Conservation (phyloP, 345 rosid genomes). For the Eutrema yunnanense region DNA sequence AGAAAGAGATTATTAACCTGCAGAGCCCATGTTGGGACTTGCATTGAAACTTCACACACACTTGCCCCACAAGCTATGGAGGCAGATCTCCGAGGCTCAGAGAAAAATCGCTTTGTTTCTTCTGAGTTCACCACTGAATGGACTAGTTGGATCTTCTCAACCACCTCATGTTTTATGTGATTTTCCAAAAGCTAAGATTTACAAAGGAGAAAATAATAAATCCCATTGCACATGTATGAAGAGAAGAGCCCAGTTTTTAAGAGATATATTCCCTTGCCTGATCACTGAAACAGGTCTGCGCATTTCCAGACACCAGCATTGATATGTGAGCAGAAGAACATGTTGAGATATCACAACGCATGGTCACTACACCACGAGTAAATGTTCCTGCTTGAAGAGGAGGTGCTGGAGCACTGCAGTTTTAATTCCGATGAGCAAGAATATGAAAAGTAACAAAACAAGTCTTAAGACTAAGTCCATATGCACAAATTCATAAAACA, state of each 20-base stretch:
- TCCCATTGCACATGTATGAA: constrained; percentile 1
- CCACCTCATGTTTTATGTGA: constrained; percentile 87
- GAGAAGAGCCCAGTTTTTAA: neutral
- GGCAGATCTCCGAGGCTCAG: constrained; percentile 86
- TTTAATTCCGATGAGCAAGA: constrained; percentile 1
- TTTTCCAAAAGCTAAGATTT: constrained; percentile 79
- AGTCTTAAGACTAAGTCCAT: neutral
- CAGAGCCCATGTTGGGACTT: constrained; percentile 95
- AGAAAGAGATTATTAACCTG: constrained; percentile 49
- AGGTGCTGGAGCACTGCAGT: constrained; percentile 96
- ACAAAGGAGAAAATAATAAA: constrained; percentile 10
- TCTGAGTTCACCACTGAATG: constrained; percentile 55
- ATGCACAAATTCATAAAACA: neutral
- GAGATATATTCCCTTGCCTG: constrained; percentile 51
- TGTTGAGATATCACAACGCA: constrained; percentile 96
- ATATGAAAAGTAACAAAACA: neutral
- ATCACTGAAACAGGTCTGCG: constrained; percentile 96
- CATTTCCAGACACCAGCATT: constrained; percentile 94
- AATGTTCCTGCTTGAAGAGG: constrained; percentile 99
- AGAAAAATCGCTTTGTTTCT: constrained; percentile 42
- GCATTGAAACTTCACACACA: constrained; percentile 89
- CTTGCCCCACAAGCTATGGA: constrained; percentile 93
- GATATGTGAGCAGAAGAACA: constrained; percentile 88
- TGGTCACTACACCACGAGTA: constrained; percentile 97
- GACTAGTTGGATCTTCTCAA: constrained; percentile 72